These are phyloP conservation scores for Eutrema yunnanense DNA, from an alignment of 345 rosid species.

Conservation along the genomic window DNA sequence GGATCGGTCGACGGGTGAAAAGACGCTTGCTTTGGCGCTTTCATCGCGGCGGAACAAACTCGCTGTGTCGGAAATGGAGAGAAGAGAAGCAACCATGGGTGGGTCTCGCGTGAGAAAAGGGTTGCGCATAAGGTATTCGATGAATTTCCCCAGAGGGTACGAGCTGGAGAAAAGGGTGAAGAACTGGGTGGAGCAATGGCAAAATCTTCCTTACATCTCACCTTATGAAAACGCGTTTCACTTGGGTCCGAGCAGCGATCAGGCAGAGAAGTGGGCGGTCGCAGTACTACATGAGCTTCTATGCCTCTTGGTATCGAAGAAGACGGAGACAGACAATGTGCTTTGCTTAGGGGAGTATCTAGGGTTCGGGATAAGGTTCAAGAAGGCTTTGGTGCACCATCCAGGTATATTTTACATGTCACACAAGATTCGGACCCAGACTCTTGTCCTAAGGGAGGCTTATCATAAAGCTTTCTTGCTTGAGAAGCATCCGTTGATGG, in stretches of 20 bases:
- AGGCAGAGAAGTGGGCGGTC: slow-evolving; percentile 76
- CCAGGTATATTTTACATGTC: slow-evolving; percentile 82
- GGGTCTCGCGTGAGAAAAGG: slow-evolving; percentile 32
- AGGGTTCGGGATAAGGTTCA: slow-evolving; percentile 55
- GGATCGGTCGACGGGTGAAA: slow-evolving; percentile 28
- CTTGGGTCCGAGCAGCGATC: slow-evolving; percentile 51
- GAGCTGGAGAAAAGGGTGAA: slow-evolving; percentile 52
- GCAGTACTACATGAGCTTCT: slow-evolving; percentile 74
- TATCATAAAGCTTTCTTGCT: slow-evolving; percentile 61
- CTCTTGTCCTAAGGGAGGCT: slow-evolving; percentile 74
- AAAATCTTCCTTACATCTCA: slow-evolving; percentile 68
- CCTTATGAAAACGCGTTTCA: slow-evolving; percentile 68
- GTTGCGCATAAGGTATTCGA: slow-evolving; percentile 45
- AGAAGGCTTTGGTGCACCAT: slow-evolving; percentile 62
- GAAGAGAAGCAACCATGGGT: slow-evolving; percentile 25
- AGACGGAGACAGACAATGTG: slow-evolving; percentile 67
- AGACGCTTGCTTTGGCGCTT: slow-evolving; percentile 41
- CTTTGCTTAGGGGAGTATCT: slow-evolving; percentile 56
- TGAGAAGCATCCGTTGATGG: slow-evolving; percentile 70
- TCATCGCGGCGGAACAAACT: slow-evolving; percentile 46
- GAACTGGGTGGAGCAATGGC: slow-evolving; percentile 80
- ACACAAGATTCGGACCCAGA: slow-evolving; percentile 75
- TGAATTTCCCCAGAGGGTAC: slow-evolving; percentile 73
- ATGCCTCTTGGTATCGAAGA: slow-evolving; percentile 60
- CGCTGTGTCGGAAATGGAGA: slow-evolving; percentile 63